Base-by-base conservation (phyloP, 2,329 filamentous ascomycete species). In the Aspergillus aculeatus region DNA sequence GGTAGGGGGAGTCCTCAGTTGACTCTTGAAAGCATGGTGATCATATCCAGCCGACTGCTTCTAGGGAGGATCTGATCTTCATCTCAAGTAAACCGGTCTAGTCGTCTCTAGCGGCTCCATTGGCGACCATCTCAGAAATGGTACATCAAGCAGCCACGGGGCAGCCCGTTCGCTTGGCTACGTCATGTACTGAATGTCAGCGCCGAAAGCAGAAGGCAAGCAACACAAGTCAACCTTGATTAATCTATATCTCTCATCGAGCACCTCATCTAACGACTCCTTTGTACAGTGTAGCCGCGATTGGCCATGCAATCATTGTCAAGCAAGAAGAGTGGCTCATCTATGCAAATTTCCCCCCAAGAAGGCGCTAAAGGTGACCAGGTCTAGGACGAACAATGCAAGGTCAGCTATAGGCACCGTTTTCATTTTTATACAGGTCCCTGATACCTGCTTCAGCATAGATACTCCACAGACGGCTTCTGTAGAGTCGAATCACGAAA, bases 281-380 rank as follows among this genome's bases (percentile, higher is more conserved):
- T 14, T n/a, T 31, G 26, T 57, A 61, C 38, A 82, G 80, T 83
- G 81, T 64, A 81, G 77, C 60, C 77, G 79, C 35, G 73, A 81
- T 66, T 83, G 81, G 76, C 81, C 80, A 2, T 83, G 81, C 66
- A 81, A 81, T 61, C 80, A 82, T 62, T 83, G 80, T 63, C 75
- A 79, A 62, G 70, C 77, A 32, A 73, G 81, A 63, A 78, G 77
- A 58, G 78, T 82, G 1, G 75, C 81, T 32, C 81, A 82, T 69
- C 68, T 81, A 3, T 83, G 80, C 66, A 76, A 78, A 56, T 82
- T 81, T 64, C 66, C 70, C 0, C 65, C 68, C 26, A 79, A 75
- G 57, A 77, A 73, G 26, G 51, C 63, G 12, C 26, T 57, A 26
- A 63, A 58, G 24, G 31, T 48, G 38, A 19, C 51, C n/a, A 64